Base-by-base conservation (phyloP, 371 early-diverging fungal genomes). In the Rhizopus delemar region DNA sequence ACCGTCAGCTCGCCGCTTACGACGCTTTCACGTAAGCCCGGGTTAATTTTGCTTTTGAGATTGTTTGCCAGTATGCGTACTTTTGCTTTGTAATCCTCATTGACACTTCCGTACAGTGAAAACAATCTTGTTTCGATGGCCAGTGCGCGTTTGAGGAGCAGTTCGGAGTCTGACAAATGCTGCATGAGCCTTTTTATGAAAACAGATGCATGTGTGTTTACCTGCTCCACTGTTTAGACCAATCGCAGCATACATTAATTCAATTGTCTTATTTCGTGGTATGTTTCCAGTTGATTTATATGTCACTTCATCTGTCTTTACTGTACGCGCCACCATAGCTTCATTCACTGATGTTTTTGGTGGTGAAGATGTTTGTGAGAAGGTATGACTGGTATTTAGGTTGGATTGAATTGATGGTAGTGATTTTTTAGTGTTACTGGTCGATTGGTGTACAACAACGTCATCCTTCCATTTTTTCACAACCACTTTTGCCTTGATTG, bases 401-500 rank as follows among this genome's bases (percentile, higher is more conserved):
- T 8, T 45, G 33, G 43, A 8, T 13, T 34, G 5, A 22, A 28
- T 41, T 29, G 28, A 32, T 46, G 43, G 3, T 28, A 56, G 35
- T 16, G 52, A 34, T 46, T 28, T 53, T 12, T 35, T 60, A 29
- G 33, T 43, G 16, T 28, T 50, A 31, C 22, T 45, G 28, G 39
- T 39, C 2, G 46, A 35, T 46, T 62, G 59, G 2, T 53, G 59
- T 22, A 22, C 22, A 15, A 72, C 69, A 2, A 93, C 87, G 52
- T 90, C 88, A 46, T 79, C 73, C 66, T 93, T 93, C 96, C 96
- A 95, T 51, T 88, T 89, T 58, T 77, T 76, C 0, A 94, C 88
- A 32, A 90, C 72, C 34, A 74, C 79, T 60, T 88, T 90, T 4
- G 92, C 87, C 55, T 78, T 62, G 28, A 66, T 71, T 0, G 86